phyloP scores from a whole-genome alignment of 257 asterid genomes.

The Penstemon newberryi region DNA sequence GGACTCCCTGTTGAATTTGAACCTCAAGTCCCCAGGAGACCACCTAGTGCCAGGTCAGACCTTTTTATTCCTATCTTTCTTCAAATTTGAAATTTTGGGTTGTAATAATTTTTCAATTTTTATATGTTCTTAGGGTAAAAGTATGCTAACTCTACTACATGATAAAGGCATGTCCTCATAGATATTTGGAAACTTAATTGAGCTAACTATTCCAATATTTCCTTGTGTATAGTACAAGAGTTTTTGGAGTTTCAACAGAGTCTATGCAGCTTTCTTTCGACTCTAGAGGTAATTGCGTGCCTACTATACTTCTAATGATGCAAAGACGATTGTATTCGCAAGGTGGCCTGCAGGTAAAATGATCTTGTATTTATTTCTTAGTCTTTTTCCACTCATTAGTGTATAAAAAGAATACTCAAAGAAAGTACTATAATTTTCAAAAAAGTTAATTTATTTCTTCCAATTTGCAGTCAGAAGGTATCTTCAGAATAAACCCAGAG shows the following conservation, averaged over 20 bases:
- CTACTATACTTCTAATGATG: conserved; percentile 87
- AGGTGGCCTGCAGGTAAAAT: conserved; percentile 77
- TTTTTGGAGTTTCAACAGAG: conserved; percentile 89
- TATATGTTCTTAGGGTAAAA: too few relatives aligned
- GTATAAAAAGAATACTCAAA: background rate
- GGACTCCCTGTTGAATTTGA: conserved; percentile 69
- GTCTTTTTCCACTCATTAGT: background rate
- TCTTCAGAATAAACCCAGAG: conserved; percentile 77
- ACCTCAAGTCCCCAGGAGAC: conserved; percentile 58
- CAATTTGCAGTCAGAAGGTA: conserved; percentile 63
- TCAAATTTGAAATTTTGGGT: background rate
- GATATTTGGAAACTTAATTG: too few relatives aligned
- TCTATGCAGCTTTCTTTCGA: conserved; percentile 95
- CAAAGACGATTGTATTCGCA: conserved; percentile 70
- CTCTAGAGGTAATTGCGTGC: conserved; percentile 79
- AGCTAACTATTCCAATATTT: conserved; percentile 4
- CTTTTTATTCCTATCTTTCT: background rate
- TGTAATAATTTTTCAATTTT: too few relatives aligned
- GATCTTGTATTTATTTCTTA: background rate
- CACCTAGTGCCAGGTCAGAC: conserved; percentile 67
- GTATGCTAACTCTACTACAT: too few relatives aligned
- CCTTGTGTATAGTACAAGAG: conserved; percentile 55
- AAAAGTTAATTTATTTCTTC: background rate
- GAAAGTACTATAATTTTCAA: background rate
- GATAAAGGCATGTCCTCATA: too few relatives aligned